Evolutionary conservation across 208 protist species (phyloP).

Genomic region (Crithidia sp.): DNA sequence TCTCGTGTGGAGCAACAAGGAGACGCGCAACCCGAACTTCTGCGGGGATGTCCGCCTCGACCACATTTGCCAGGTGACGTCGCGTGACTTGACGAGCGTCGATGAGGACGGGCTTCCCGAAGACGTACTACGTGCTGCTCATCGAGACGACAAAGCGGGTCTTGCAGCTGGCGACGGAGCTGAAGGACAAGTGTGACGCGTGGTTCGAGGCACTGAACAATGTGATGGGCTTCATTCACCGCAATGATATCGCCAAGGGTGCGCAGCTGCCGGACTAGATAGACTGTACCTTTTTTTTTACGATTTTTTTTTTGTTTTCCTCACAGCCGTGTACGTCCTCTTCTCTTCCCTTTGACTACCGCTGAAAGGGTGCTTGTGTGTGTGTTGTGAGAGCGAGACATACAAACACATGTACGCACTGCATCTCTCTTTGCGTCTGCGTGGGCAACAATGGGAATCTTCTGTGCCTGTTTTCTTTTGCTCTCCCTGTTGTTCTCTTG

Average conservation of each 20-base stretch:
- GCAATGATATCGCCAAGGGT: constrained; percentile 48
- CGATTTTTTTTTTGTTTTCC: constrained; percentile 14
- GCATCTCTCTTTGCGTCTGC: too few species aligned
- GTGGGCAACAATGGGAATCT: too few species aligned
- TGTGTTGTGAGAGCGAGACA: too few species aligned
- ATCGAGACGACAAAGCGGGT: constrained; percentile 70
- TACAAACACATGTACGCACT: too few species aligned
- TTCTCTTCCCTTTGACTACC: too few species aligned
- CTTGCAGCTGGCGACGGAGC: constrained; percentile 79
- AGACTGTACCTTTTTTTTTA: constrained; percentile 14
- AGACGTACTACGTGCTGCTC: constrained; percentile 74
- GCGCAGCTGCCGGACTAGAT: constrained; percentile 43
- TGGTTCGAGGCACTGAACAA: constrained; percentile 88
- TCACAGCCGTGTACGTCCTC: background rate
- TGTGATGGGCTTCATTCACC: constrained; percentile 69
- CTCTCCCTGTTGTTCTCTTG: too few species aligned
- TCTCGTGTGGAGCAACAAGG: constrained; percentile 72
- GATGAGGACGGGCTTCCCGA: constrained; percentile 55
- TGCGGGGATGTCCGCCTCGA: constrained; percentile 66
- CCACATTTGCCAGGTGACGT: constrained; percentile 63
- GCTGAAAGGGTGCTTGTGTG: too few species aligned
- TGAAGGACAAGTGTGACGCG: constrained; percentile 64
- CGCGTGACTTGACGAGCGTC: constrained; percentile 50
- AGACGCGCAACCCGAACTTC: constrained; percentile 66
- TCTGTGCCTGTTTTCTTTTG: too few species aligned